A percentile compares a stretch with the other conserved stretches of the same genome.
Evolutionary conservation across 352 stramenopile species (phyloP).

Genomic region (Heterotrichella gracilis): DNA sequence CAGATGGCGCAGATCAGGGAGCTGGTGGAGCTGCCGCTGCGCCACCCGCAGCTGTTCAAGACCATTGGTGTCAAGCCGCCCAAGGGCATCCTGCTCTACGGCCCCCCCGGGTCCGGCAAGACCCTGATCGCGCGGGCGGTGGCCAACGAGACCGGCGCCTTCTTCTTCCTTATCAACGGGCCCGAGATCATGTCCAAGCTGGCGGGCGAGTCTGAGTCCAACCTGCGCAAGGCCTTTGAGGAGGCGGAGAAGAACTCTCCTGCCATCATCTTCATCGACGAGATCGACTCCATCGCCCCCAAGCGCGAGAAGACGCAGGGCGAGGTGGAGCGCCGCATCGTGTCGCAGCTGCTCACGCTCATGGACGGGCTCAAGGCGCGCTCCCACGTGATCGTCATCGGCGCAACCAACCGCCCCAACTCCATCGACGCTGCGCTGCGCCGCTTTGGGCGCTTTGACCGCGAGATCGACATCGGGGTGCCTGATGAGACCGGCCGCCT

Average conservation of each 20-base stretch:
- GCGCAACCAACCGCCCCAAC: slow-evolving; percentile 93
- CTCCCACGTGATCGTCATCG: slow-evolving; percentile 82
- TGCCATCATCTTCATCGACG: slow-evolving; percentile 99
- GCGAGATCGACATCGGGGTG: slow-evolving; percentile 95
- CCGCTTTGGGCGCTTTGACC: slow-evolving; percentile 89
- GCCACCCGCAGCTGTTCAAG: slow-evolving; percentile 89
- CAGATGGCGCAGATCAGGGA: slow-evolving; percentile 97
- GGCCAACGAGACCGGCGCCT: slow-evolving; percentile 89
- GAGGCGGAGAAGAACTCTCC: slow-evolving; percentile 94
- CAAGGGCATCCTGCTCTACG: slow-evolving; percentile 88
- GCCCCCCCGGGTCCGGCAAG: slow-evolving; percentile 83
- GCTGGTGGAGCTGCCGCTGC: slow-evolving; percentile 93
- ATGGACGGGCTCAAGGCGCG: slow-evolving; percentile 73
- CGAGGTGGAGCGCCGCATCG: slow-evolving; percentile 88
- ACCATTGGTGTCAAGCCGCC: slow-evolving; percentile 94
- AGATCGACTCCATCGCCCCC: slow-evolving; percentile 91
- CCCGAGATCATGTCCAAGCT: slow-evolving; percentile 96
- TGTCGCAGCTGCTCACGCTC: slow-evolving; percentile 82
- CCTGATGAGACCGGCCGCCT: slow-evolving; percentile 88
- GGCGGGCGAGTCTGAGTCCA: slow-evolving; percentile 55
- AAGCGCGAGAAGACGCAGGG: slow-evolving; percentile 96
- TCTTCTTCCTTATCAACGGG: slow-evolving; percentile 99
- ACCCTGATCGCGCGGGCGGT: slow-evolving; percentile 88
- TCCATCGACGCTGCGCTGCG: slow-evolving; percentile 80
- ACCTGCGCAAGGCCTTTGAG: slow-evolving; percentile 79